These are phyloP conservation scores for Tolypocladium guangdongense DNA, from an alignment of 2,329 filamentous ascomycete species.

Conservation along the genomic window DNA sequence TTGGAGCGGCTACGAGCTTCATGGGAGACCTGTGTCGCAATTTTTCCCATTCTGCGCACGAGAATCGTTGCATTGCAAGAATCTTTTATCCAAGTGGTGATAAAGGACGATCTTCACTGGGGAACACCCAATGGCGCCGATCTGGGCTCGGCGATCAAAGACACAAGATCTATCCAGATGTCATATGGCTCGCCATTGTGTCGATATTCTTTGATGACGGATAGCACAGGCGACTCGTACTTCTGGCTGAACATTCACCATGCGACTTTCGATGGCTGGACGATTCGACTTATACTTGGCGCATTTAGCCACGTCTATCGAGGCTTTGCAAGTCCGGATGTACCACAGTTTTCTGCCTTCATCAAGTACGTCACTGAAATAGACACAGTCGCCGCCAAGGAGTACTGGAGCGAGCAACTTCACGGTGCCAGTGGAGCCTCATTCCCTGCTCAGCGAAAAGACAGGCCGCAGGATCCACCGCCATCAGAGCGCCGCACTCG, in stretches of 20 bases:
- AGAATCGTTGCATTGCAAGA: conserved; percentile 3
- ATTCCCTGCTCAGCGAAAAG: conserved; percentile 1
- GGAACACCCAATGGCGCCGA: not conserved
- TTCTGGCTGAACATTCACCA: conserved; percentile 11
- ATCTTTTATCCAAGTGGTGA: conserved; percentile 4
- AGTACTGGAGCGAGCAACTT: conserved; percentile 1
- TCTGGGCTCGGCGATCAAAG: not conserved
- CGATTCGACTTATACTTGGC: conserved; percentile 4
- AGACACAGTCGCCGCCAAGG: conserved; percentile 1
- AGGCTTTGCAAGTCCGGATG: too few relatives aligned
- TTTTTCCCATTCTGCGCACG: conserved; percentile 3
- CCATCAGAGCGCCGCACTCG: not conserved
- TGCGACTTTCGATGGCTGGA: conserved; percentile 15
- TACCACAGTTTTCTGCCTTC: not conserved
- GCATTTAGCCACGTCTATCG: not conserved
- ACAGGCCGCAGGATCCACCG: not conserved
- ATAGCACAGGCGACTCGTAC: not conserved
- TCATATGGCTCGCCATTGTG: not conserved
- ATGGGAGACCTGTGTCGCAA: conserved; percentile 14
- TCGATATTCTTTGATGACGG: not conserved
- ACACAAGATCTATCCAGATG: not conserved
- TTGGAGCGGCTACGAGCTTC: not conserved
- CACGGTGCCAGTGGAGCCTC: conserved; percentile 1
- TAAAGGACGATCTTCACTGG: not conserved
- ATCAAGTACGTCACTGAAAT: not conserved